Conservation (phyloP, 1,139 yeast species). For the Taphrina communis region DNA sequence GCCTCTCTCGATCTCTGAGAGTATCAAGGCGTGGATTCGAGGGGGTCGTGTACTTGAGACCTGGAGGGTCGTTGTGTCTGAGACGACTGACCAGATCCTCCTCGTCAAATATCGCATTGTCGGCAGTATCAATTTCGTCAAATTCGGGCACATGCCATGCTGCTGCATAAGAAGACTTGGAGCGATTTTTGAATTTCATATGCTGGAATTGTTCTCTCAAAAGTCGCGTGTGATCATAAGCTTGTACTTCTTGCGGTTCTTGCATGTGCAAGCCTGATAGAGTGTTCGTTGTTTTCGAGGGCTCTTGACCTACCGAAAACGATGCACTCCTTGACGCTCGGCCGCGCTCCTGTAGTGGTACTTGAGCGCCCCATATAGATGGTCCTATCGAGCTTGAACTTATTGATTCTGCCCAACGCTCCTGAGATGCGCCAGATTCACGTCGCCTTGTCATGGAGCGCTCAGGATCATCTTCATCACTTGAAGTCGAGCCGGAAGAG, state of each 20-base stretch:
- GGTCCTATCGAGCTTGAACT: slow-evolving; percentile 22
- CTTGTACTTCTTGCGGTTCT: neutral
- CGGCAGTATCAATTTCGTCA: slow-evolving; percentile 15
- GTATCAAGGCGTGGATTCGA: slow-evolving; percentile 32
- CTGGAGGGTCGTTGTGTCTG: slow-evolving; percentile 26
- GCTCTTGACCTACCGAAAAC: slow-evolving; percentile 35
- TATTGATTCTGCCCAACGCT: slow-evolving; percentile 35
- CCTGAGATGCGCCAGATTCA: slow-evolving; percentile 34
- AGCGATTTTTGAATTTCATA: slow-evolving; percentile 38
- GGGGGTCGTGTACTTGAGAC: slow-evolving; percentile 35
- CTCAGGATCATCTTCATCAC: slow-evolving; percentile 33
- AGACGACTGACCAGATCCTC: slow-evolving; percentile 21
- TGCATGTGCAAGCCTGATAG: neutral
- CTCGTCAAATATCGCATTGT: slow-evolving; percentile 32
- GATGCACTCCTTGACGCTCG: slow-evolving; percentile 34
- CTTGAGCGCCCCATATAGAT: slow-evolving; percentile 20
- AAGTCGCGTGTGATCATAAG: slow-evolving; percentile 32
- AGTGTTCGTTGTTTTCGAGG: neutral
- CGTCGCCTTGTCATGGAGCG: slow-evolving; percentile 12
- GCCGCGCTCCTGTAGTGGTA: slow-evolving; percentile 26
- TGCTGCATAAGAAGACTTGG: slow-evolving; percentile 36
- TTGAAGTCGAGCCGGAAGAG: slow-evolving; percentile 29
- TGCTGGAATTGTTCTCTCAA: slow-evolving; percentile 36
- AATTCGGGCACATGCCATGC: slow-evolving; percentile 37
- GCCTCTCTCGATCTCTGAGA: slow-evolving; percentile 21